Evolutionary conservation across 2,329 filamentous ascomycete species (phyloP).

Genomic region (Colletotrichum sp.): DNA sequence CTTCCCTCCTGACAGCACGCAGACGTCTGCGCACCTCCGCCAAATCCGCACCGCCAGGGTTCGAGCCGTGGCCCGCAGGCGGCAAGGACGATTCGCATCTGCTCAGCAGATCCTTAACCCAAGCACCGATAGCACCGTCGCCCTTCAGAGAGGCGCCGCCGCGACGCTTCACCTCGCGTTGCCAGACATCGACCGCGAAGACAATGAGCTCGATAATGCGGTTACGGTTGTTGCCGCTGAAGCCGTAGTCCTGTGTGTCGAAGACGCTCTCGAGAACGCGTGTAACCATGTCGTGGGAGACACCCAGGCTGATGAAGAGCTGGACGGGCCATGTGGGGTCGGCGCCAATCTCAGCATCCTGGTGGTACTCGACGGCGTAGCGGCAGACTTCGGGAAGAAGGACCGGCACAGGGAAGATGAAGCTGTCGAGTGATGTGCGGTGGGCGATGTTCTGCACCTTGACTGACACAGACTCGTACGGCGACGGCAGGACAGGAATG

Average conservation of each 20-base stretch:
- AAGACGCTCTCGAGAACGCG: constrained; percentile 62
- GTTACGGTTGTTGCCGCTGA: constrained; percentile 54
- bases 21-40: constrained; percentile 48
- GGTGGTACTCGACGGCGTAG: constrained; percentile 64
- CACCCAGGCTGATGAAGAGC: constrained; percentile 60
- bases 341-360: constrained; percentile 62
- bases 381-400: constrained; percentile 68
- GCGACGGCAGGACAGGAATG: constrained; percentile 50
- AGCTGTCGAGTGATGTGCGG: constrained; percentile 67
- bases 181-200: constrained; percentile 54
- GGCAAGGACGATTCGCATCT: constrained; percentile 53
- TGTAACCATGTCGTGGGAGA: constrained; percentile 61
- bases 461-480: constrained; percentile 74
- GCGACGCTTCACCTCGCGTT: constrained; percentile 52
- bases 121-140: constrained; percentile 41
- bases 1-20: constrained; percentile 46
- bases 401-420: constrained; percentile 67
- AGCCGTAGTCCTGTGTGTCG: constrained; percentile 64
- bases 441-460: constrained; percentile 70
- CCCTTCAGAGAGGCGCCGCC: constrained; percentile 44
- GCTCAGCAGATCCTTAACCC: constrained; percentile 55
- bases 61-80: constrained; percentile 41
- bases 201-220: constrained; percentile 61
- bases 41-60: constrained; percentile 50
- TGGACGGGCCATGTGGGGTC: constrained; percentile 63